Evolutionary conservation across 306 rosid genomes (phyloP).

Genomic region (Erythrophleum fordii): DNA sequence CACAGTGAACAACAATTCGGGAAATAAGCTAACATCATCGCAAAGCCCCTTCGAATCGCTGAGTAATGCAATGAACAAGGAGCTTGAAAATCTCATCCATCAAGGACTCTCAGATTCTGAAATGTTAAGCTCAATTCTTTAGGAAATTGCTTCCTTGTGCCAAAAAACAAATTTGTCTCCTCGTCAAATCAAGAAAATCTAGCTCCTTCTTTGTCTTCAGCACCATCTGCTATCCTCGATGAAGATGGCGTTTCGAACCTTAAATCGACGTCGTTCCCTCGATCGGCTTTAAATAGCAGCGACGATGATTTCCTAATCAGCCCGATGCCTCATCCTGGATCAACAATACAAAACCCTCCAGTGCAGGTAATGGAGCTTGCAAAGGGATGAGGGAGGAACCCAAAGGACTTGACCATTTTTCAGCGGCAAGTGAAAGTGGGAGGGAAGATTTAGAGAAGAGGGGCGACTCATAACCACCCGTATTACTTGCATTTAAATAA

Average conservation of each 20-base stretch:
- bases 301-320: conserved; percentile 43
- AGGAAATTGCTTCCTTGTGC: not conserved
- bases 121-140: not conserved
- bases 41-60: conserved; percentile 26
- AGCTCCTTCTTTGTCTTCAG: not conserved
- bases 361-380: conserved; percentile 75
- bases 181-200: not conserved
- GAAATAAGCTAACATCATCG: conserved; percentile 22
- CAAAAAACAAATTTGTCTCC: not conserved
- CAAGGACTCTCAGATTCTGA: conserved; percentile 9
- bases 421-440: too few relatives aligned
- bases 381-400: too few relatives aligned
- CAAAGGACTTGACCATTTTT: too few relatives aligned
- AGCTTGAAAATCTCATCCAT: not conserved
- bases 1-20: conserved; percentile 4
- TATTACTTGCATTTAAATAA: too few relatives aligned
- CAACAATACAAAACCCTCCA: conserved; percentile 60
- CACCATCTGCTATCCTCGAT: not conserved
- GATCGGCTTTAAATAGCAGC: conserved; percentile 7
- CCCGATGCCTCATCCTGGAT: conserved; percentile 35
- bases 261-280: not conserved
- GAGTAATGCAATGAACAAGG: not conserved
- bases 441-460: too few relatives aligned
- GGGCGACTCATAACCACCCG: too few relatives aligned
- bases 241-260: not conserved